Evolutionary conservation across 768 basidiomycete genomes (phyloP).

Genomic region (Pluteus cervinus): DNA sequence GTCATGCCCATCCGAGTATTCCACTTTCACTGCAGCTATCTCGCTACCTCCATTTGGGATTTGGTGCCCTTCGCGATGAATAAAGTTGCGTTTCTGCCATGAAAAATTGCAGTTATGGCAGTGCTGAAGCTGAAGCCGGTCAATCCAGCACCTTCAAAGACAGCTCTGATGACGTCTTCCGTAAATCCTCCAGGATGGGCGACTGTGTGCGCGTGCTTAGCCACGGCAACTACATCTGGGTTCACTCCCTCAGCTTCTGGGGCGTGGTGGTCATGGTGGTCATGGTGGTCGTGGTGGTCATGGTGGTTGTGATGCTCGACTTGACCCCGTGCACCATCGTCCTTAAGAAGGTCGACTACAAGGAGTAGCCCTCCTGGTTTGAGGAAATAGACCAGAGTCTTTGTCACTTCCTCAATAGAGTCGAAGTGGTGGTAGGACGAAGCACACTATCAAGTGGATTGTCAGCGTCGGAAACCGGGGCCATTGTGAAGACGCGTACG

Average conservation of each 20-base stretch:
- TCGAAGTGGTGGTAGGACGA: slow-evolving; percentile 59
- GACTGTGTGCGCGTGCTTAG: slow-evolving; percentile 38
- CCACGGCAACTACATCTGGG: slow-evolving; percentile 10
- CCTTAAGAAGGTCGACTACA: slow-evolving; percentile 43
- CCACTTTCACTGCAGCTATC: too few relatives aligned
- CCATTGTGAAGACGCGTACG: slow-evolving; percentile 33
- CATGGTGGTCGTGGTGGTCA: slow-evolving; percentile 6
- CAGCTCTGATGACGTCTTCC: slow-evolving; percentile 37
- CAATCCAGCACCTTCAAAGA: slow-evolving; percentile 52
- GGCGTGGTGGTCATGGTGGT: background rate
- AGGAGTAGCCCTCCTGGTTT: slow-evolving; percentile 52
- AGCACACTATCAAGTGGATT: slow-evolving; percentile 40
- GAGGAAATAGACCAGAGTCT: slow-evolving; percentile 40
- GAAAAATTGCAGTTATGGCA: slow-evolving; percentile 22
- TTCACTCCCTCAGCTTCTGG: slow-evolving; percentile 8
- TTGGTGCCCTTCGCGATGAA: slow-evolving; percentile 55
- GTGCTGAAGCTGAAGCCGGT: slow-evolving; percentile 33
- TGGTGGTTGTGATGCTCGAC: slow-evolving; percentile 3
- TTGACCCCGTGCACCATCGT: slow-evolving; percentile 11
- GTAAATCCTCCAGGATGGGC: slow-evolving; percentile 50
- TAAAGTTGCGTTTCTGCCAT: slow-evolving; percentile 30
- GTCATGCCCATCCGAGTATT: slow-evolving; percentile 1
- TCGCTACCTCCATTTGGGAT: too few relatives aligned
- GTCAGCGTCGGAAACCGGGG: background rate
- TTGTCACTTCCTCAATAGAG: slow-evolving; percentile 41